phyloP scores from a whole-genome alignment of 1,139 yeast species.

The Suhomyces maxii region DNA sequence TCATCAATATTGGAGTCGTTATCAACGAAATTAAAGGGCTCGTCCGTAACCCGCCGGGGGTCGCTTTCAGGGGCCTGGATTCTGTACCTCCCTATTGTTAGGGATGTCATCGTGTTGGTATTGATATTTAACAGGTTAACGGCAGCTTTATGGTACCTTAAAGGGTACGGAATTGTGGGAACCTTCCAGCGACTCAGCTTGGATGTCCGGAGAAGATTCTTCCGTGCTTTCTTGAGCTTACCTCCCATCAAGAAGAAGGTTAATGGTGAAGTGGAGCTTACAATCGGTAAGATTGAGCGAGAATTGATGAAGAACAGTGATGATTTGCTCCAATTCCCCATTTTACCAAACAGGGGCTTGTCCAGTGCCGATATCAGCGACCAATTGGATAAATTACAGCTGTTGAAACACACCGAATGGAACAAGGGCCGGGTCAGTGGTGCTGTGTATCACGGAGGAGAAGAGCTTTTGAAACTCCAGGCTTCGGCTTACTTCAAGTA shows the following conservation, averaged over 20 bases:
- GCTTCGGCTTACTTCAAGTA: conserved; percentile 72
- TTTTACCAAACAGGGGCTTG: conserved; percentile 61
- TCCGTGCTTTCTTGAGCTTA: conserved; percentile 40
- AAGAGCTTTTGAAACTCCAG: conserved; percentile 69
- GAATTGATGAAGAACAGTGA: conserved; percentile 55
- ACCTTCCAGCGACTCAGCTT: conserved; percentile 17
- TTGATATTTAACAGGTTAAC: conserved; percentile 17
- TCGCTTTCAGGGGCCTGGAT: background rate
- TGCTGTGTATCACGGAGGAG: conserved; percentile 95
- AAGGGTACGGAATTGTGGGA: conserved; percentile 44
- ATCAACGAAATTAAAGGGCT: too few relatives aligned
- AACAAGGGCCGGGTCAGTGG: conserved; percentile 84
- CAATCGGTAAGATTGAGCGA: conserved; percentile 50
- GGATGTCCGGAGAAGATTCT: conserved; percentile 21
- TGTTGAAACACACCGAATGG: conserved; percentile 75
- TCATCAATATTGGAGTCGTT: too few relatives aligned
- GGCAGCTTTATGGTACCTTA: conserved; percentile 14
- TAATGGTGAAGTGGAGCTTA: conserved; percentile 55
- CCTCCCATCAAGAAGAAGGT: conserved; percentile 61
- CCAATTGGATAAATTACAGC: conserved; percentile 50
- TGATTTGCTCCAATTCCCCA: conserved; percentile 45
- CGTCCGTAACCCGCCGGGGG: background rate
- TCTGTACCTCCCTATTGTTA: conserved; percentile 13
- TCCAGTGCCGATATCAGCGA: conserved; percentile 39
- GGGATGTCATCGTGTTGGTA: conserved; percentile 29